Conservation (phyloP, 176 grass and related monocot species). For the Paspalum notatum region DNA sequence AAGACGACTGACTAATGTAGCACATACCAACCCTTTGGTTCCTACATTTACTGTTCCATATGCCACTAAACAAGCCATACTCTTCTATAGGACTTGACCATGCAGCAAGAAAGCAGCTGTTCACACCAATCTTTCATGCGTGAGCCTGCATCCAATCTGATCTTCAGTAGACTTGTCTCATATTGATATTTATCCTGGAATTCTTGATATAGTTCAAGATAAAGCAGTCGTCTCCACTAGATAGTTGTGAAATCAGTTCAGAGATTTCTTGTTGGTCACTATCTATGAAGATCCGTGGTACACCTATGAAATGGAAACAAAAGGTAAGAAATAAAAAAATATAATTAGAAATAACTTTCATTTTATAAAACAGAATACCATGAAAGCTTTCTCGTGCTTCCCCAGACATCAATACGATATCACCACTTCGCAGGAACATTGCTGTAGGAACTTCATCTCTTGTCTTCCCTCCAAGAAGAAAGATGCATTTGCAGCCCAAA, state of each 20-base stretch:
- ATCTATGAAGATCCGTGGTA: slow-evolving; percentile 72
- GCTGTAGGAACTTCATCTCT: slow-evolving; percentile 76
- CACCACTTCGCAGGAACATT: slow-evolving; percentile 79
- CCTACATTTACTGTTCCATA: neutral
- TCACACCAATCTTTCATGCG: neutral
- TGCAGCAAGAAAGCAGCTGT: neutral
- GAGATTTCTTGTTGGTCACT: slow-evolving; percentile 59
- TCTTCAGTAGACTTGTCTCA: slow-evolving; percentile 68
- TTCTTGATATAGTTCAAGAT: slow-evolving; percentile 63
- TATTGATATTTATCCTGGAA: slow-evolving; percentile 94
- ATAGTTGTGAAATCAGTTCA: slow-evolving; percentile 54
- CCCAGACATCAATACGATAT: slow-evolving; percentile 82
- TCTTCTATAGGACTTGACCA: neutral
- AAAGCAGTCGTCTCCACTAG: slow-evolving; percentile 52
- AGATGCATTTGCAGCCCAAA: slow-evolving; percentile 86
- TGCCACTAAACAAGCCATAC: neutral
- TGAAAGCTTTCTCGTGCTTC: slow-evolving; percentile 88
- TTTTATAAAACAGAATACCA: slow-evolving; percentile 52
- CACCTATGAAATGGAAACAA: slow-evolving; percentile 39
- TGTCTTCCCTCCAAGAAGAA: slow-evolving; percentile 83
- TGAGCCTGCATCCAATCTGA: neutral
- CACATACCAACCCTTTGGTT: neutral
- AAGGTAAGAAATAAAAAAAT: slow-evolving; percentile 4
- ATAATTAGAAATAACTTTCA: neutral
- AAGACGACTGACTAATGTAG: too few relatives aligned